Evolutionary conservation across 306 rosid species (phyloP).

Genomic region (Leucaena leucocephala): DNA sequence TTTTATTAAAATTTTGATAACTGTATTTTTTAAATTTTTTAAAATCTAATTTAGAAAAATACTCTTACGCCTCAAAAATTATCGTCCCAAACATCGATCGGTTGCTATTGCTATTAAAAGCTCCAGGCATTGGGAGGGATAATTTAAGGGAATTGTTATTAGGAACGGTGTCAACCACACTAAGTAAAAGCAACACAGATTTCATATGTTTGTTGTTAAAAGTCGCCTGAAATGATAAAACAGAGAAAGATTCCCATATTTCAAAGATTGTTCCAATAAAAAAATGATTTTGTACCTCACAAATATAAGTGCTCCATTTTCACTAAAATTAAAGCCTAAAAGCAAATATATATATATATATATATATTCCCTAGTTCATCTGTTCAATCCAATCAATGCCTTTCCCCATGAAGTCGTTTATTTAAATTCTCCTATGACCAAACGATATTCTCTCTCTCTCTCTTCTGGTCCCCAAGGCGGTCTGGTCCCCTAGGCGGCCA

Average conservation of each 20-base stretch:
- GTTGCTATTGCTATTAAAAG: background rate
- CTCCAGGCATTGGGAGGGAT: background rate
- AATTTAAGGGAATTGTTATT: constrained; percentile 5
- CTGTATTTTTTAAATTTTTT: too few species aligned
- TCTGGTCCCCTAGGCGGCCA: background rate
- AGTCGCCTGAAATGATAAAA: background rate
- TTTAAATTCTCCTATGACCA: background rate
- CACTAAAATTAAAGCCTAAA: background rate
- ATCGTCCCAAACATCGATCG: background rate
- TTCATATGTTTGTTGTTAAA: constrained; percentile 13
- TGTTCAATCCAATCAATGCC: background rate
- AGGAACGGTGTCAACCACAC: background rate
- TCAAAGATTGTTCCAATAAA: too few species aligned
- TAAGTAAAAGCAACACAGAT: background rate
- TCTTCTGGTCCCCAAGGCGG: constrained; percentile 40
- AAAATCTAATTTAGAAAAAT: too few species aligned
- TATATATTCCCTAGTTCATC: background rate
- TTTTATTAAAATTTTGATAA: too few species aligned
- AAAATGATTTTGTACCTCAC: background rate
- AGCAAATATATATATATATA: background rate
- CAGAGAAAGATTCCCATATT: background rate
- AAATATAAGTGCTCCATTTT: background rate
- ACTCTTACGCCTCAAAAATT: too few species aligned
- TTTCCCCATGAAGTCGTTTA: background rate
- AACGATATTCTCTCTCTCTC: background rate